A percentile compares a stretch with the other conserved stretches of the same genome.
Conservation (phyloP, 768 basidiomycete genomes). For the Tulasnella sp. region DNA sequence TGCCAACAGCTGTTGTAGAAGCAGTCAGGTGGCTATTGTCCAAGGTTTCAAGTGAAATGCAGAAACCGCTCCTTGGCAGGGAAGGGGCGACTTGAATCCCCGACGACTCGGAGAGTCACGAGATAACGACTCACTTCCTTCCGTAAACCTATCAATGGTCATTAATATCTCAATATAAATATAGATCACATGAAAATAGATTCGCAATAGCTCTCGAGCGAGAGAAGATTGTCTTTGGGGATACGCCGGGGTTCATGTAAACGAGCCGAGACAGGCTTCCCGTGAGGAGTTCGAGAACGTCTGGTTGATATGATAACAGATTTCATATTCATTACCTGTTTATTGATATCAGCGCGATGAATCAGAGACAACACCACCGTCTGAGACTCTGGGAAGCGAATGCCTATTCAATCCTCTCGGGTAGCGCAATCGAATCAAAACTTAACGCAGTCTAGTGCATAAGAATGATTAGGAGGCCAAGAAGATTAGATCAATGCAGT, state of each 20-base stretch:
- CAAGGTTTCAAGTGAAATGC: too few relatives aligned
- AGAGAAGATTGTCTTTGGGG: neutral
- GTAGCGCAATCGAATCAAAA: neutral
- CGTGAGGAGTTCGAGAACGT: neutral
- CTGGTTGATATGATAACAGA: neutral
- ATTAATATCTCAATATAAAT: neutral
- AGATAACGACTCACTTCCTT: too few relatives aligned
- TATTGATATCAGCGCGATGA: neutral
- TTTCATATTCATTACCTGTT: neutral
- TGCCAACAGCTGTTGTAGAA: too few relatives aligned
- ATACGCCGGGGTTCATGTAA: neutral
- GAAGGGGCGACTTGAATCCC: too few relatives aligned
- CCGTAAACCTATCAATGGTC: too few relatives aligned
- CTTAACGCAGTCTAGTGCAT: neutral
- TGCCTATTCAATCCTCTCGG: neutral
- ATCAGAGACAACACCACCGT: neutral
- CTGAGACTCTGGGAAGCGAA: neutral
- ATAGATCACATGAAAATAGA: neutral
- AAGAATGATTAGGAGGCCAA: neutral
- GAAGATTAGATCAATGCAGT: neutral
- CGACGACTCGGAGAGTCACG: too few relatives aligned
- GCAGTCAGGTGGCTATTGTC: too few relatives aligned
- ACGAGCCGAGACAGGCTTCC: neutral
- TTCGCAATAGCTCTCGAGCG: neutral
- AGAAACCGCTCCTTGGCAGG: too few relatives aligned